These are phyloP conservation scores for Yamadazyma trypodendri DNA, from an alignment of 1,139 yeast species.

Conservation along the genomic window DNA sequence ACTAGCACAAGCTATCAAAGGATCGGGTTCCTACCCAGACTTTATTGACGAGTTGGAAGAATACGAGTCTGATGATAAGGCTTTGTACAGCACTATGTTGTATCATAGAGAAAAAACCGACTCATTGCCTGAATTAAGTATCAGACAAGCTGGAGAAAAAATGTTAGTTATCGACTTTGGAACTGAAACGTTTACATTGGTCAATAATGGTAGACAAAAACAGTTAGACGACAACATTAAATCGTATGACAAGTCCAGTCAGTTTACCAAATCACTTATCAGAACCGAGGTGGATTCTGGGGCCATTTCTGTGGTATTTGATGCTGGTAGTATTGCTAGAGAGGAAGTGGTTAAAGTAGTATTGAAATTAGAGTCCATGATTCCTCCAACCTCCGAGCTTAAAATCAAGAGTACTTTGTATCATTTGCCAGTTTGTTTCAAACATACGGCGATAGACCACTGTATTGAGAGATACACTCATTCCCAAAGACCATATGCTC, in stretches of 20 bases:
- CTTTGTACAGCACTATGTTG: slow-evolving; percentile 15
- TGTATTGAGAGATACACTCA: slow-evolving; percentile 32
- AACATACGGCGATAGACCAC: slow-evolving; percentile 28
- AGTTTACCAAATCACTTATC: slow-evolving; percentile 13
- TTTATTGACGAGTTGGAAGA: slow-evolving; percentile 15
- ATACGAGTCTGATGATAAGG: slow-evolving; percentile 15
- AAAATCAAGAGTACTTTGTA: slow-evolving; percentile 29
- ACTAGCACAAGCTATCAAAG: slow-evolving; percentile 14
- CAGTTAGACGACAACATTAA: slow-evolving; percentile 15
- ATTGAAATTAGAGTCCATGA: slow-evolving; percentile 20
- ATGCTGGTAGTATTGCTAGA: slow-evolving; percentile 16
- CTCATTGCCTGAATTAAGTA: slow-evolving; percentile 16
- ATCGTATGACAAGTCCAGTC: slow-evolving; percentile 4
- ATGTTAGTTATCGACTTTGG: slow-evolving; percentile 34
- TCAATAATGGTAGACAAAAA: slow-evolving; percentile 32
- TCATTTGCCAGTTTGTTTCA: slow-evolving; percentile 29
- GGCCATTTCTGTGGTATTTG: slow-evolving; percentile 25
- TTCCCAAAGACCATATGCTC: slow-evolving; percentile 37
- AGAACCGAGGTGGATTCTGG: slow-evolving; percentile 29
- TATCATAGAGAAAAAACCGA: slow-evolving; percentile 9
- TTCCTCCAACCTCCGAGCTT: slow-evolving; percentile 29
- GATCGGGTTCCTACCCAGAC: slow-evolving; percentile 8
- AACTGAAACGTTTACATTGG: slow-evolving; percentile 23
- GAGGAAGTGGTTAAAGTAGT: slow-evolving; percentile 19
- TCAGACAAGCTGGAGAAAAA: slow-evolving; percentile 33